A percentile compares a stretch with the other conserved stretches of the same genome.
Evolutionary conservation across 192 early-diverging fungal genomes (phyloP).

Genomic region (Coemansia sp.): DNA sequence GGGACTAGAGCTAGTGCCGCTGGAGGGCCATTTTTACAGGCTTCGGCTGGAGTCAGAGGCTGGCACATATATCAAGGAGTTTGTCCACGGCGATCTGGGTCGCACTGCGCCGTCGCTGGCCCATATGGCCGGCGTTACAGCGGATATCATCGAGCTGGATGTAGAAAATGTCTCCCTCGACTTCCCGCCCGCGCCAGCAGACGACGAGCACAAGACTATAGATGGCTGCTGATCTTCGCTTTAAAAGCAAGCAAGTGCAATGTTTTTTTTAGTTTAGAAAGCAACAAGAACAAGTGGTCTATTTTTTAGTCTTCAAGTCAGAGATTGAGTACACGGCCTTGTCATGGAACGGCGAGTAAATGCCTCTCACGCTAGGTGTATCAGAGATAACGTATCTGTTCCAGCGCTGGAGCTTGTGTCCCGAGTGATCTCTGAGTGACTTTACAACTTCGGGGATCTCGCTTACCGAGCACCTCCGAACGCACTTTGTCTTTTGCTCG

Average conservation of each 20-base stretch:
- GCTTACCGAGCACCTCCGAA: slow-evolving; percentile 58
- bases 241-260: not conserved
- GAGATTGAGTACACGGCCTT: slow-evolving; percentile 60
- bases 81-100: slow-evolving; percentile 91
- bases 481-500: slow-evolving; percentile 56
- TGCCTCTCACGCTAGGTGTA: slow-evolving; percentile 75
- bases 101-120: slow-evolving; percentile 72
- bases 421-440: slow-evolving; percentile 65
- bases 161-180: slow-evolving; percentile 82
- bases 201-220: not conserved
- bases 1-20: slow-evolving; percentile 45
- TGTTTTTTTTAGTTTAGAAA: not conserved
- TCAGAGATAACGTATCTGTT: slow-evolving; percentile 75
- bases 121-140: slow-evolving; percentile 61
- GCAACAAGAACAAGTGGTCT: not conserved
- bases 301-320: slow-evolving; percentile 20
- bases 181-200: slow-evolving; percentile 63
- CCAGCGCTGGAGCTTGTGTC: slow-evolving; percentile 57
- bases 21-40: slow-evolving; percentile 58
- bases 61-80: slow-evolving; percentile 91
- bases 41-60: slow-evolving; percentile 78
- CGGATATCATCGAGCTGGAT: slow-evolving; percentile 80
- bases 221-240: not conserved
- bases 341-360: slow-evolving; percentile 80
- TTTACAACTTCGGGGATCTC: slow-evolving; percentile 64